Percentiles rank a stretch among this genome's conserved stretches.
phyloP scores from a whole-genome alignment of 192 early-diverging fungal genomes.

The Gigaspora rosea region DNA sequence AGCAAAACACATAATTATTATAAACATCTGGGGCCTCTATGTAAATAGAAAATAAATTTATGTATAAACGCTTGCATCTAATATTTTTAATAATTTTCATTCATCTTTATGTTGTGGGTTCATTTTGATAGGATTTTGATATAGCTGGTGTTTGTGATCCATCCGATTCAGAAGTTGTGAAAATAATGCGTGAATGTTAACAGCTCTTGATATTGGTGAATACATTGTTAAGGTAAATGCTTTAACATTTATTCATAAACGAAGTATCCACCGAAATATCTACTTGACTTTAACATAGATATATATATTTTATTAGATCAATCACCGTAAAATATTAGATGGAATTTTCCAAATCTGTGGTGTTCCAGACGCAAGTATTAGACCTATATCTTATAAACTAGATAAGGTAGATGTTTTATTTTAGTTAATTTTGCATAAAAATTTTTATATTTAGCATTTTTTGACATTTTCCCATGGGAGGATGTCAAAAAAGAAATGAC shows the following conservation, averaged over 20 bases:
- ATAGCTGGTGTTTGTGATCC: slow-evolving; percentile 92
- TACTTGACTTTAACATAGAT: not conserved
- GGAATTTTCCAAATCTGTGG: slow-evolving; percentile 97
- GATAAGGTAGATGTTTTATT: slow-evolving; percentile 67
- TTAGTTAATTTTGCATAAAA: not conserved
- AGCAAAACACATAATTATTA: no score
- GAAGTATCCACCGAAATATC: no score
- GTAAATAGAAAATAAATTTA: not conserved
- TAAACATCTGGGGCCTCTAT: no score
- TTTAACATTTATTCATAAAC: no score
- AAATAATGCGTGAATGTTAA: slow-evolving; percentile 82
- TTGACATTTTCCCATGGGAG: slow-evolving; percentile 72
- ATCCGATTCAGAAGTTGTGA: slow-evolving; percentile 88
- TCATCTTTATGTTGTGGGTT: not conserved
- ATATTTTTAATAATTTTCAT: not conserved
- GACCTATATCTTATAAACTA: slow-evolving; percentile 95
- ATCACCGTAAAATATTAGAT: slow-evolving; percentile 96
- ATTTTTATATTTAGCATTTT: not conserved
- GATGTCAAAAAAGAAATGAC: slow-evolving; percentile 95
- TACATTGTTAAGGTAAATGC: slow-evolving; percentile 80
- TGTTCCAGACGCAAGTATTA: slow-evolving; percentile 84
- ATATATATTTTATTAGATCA: slow-evolving; percentile 58
- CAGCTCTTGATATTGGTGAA: slow-evolving; percentile 77
- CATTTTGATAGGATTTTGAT: slow-evolving; percentile 80
- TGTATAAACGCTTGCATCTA: not conserved